These are phyloP conservation scores for Raddia distichophylla DNA, from an alignment of 176 grass and related monocot species.

Conservation along the genomic window DNA sequence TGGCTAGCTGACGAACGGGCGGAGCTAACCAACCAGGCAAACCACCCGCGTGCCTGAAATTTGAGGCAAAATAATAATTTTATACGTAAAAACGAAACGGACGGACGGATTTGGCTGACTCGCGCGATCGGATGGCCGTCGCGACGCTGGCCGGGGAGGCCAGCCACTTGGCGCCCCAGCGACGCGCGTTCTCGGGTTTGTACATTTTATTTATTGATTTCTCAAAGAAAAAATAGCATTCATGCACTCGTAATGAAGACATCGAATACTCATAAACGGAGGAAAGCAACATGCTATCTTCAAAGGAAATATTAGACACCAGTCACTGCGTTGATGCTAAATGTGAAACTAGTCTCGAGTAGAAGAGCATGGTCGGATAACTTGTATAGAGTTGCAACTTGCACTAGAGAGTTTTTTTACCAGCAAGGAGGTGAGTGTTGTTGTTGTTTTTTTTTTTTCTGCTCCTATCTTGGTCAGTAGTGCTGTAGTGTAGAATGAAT, in stretches of 20 bases:
- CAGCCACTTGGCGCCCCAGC: too few species aligned
- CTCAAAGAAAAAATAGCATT: slow-evolving; percentile 30
- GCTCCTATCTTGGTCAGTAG: slow-evolving; percentile 25
- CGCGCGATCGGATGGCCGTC: too few species aligned
- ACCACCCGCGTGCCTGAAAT: too few species aligned
- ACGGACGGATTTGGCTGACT: too few species aligned
- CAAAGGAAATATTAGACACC: neutral
- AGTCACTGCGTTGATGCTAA: neutral
- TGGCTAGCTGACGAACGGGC: too few species aligned
- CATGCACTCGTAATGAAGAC: neutral
- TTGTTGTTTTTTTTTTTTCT: neutral
- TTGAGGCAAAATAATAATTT: too few species aligned
- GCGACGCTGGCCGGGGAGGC: too few species aligned
- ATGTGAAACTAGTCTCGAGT: slow-evolving; percentile 11
- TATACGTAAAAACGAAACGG: too few species aligned
- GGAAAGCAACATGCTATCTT: slow-evolving; percentile 24
- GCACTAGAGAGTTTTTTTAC: slow-evolving; percentile 36
- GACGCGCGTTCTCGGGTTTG: too few species aligned
- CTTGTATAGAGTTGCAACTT: neutral
- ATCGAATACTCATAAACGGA: neutral
- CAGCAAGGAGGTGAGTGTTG: slow-evolving; percentile 24
- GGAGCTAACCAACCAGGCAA: too few species aligned
- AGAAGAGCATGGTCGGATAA: slow-evolving; percentile 11
- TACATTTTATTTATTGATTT: neutral
- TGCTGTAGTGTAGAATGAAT: slow-evolving; percentile 30